Evolutionary conservation across 2,329 filamentous ascomycete genomes (phyloP).

Genomic region (Aureobasidium sp.): DNA sequence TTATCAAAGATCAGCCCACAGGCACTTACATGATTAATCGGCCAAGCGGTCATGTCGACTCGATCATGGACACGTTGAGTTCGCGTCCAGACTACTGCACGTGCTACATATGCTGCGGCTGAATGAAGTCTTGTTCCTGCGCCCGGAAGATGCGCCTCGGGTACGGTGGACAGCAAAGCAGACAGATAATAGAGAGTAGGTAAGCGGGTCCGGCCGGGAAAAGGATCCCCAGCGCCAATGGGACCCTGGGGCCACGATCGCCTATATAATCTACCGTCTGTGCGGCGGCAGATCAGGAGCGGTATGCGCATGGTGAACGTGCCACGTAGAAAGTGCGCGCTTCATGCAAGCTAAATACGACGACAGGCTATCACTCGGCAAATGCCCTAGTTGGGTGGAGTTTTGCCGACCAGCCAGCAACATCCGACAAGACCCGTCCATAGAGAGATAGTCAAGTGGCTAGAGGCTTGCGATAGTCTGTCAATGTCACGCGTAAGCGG

Average conservation of each 20-base stretch:
- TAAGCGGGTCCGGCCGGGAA: conserved; percentile 5
- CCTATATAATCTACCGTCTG: conserved; percentile 11
- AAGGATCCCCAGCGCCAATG: neutral
- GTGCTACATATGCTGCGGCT: neutral
- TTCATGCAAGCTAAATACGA: conserved; percentile 11
- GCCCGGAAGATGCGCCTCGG: neutral
- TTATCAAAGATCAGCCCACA: neutral
- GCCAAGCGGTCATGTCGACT: neutral
- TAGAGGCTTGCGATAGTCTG: neutral
- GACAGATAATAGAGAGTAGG: neutral
- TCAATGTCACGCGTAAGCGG: neutral
- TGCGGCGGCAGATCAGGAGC: conserved; percentile 12
- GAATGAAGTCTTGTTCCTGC: conserved; percentile 4
- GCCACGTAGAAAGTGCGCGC: conserved; percentile 10
- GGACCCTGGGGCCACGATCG: neutral
- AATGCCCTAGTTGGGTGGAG: neutral
- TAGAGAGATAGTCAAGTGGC: neutral
- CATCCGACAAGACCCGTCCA: neutral
- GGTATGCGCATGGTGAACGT: conserved; percentile 11
- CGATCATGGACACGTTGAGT: conserved; percentile 11
- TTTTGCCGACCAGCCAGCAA: neutral
- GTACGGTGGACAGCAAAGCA: neutral
- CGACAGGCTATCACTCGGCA: neutral
- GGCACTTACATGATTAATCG: neutral
- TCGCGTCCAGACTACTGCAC: conserved; percentile 10